phyloP scores from a whole-genome alignment of 768 basidiomycete species.

The Strobilomyces confusus region DNA sequence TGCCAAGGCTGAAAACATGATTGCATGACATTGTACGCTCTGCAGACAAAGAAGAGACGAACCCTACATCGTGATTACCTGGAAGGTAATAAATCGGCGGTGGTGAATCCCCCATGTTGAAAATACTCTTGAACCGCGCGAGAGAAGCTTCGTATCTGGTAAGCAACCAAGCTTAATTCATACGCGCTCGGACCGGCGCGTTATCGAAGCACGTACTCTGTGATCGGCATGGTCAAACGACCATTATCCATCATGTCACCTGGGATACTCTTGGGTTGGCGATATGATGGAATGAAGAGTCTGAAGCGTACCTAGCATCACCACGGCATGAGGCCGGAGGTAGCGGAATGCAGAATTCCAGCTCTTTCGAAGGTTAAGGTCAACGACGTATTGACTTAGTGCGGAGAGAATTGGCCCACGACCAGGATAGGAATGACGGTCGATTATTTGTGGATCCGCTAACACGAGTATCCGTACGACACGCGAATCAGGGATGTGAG shows the following conservation, averaged over 20 bases:
- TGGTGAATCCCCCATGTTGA: slow-evolving; percentile 40
- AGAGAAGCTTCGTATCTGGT: slow-evolving; percentile 73
- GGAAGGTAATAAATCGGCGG: slow-evolving; percentile 70
- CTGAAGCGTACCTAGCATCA: slow-evolving; percentile 62
- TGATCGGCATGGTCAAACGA: slow-evolving; percentile 54
- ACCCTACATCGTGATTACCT: slow-evolving; percentile 92
- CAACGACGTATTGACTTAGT: slow-evolving; percentile 63
- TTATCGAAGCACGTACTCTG: slow-evolving; percentile 53
- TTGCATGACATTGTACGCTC: slow-evolving; percentile 1
- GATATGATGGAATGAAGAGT: neutral
- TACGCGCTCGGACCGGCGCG: neutral
- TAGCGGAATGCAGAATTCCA: slow-evolving; percentile 63
- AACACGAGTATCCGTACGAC: slow-evolving; percentile 54
- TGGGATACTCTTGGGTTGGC: slow-evolving; percentile 1
- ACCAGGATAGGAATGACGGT: slow-evolving; percentile 68
- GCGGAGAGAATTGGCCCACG: slow-evolving; percentile 51
- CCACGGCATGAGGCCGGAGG: slow-evolving; percentile 62
- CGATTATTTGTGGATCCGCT: slow-evolving; percentile 85
- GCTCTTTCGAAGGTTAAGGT: slow-evolving; percentile 80
- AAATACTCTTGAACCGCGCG: slow-evolving; percentile 66
- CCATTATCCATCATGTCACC: slow-evolving; percentile 89
- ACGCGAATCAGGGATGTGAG: slow-evolving; percentile 18
- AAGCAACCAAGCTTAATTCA: slow-evolving; percentile 5
- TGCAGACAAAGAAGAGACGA: slow-evolving; percentile 18
- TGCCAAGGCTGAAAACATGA: slow-evolving; percentile 26